Base-by-base conservation (phyloP, 768 basidiomycete species). In the Sarcomyxa edulis region DNA sequence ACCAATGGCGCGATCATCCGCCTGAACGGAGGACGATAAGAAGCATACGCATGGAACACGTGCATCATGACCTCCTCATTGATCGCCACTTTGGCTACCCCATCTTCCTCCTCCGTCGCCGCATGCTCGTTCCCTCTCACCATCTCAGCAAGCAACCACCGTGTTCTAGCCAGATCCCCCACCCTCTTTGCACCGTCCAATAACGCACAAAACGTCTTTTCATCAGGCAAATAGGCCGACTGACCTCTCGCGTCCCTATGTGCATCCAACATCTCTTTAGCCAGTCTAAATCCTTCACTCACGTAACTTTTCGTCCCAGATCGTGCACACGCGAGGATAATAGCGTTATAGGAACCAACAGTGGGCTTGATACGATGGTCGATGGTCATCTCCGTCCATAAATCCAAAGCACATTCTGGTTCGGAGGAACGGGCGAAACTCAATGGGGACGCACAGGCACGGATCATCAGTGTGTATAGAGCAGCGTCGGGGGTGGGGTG, bases 91-190 rank as follows among this genome's bases (percentile, higher is more conserved):
- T 62, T 57, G 5, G 41, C 42, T 6, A 38, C 46, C n/a, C 42
- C 50, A 24, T 55, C 32, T 8, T 38, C 23, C 47, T 7, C 29
- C 37, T 48, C 64, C 60, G 29, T 12, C 16, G n/a, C 37, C 26
- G 24, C 7, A 3, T 31, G 12, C 22, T 33, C 38, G 16, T 26
- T 19, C 8, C 37, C 38, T 24, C 65, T 66, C 18, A 87, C 71
- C 61, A 91, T 77, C 64, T 96, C 92, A 1, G 84, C 87, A 38
- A 98, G 65, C 43, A 97, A 83, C 94, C 93, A 97, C 48, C 94
- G 69, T 18, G 82, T 81, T 33, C 90, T 70, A 3, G 72, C 68
- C 15, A 99, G 60, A 56, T 97, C 95, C 0, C 94, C 92, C 2
- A 81, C 64, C 5, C 90, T 70, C 58, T 91, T 96, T 23, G 89